Percentiles rank a stretch among this genome's conserved stretches.
phyloP scores from a whole-genome alignment of 306 rosid species.

The Dryas alaskensis region DNA sequence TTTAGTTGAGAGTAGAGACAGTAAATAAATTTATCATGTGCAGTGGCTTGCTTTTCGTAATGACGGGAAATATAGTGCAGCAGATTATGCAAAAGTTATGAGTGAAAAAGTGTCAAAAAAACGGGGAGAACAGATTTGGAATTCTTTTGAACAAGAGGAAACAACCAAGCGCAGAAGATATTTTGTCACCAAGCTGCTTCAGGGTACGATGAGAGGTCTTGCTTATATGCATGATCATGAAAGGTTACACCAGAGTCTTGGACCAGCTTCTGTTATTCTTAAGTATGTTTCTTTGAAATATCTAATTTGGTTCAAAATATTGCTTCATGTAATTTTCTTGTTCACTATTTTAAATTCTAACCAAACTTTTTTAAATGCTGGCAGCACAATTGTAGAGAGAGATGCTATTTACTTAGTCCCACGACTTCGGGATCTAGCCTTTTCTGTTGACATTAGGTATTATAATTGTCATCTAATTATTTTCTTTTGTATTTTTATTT shows the following conservation, averaged over 20 bases:
- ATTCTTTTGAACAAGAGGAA: constrained; percentile 59
- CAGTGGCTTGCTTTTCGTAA: constrained; percentile 99
- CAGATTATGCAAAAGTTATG: constrained; percentile 73
- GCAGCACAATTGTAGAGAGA: constrained; percentile 76
- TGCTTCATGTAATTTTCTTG: constrained; percentile 2
- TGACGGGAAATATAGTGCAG: constrained; percentile 78
- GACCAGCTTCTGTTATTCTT: constrained; percentile 84
- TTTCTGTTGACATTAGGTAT: constrained; percentile 80
- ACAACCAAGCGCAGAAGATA: constrained; percentile 53
- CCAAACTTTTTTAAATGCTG: constrained; percentile 16
- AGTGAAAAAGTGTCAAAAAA: constrained; percentile 61
- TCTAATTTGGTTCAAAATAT: constrained; percentile 23
- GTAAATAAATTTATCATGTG: constrained; percentile 21
- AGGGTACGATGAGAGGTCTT: constrained; percentile 78
- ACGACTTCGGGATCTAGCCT: constrained; percentile 84
- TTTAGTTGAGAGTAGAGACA: constrained; percentile 20
- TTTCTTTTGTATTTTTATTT: neutral
- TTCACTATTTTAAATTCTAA: neutral
- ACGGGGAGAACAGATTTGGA: constrained; percentile 56
- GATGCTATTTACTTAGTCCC: constrained; percentile 79
- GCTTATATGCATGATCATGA: constrained; percentile 73
- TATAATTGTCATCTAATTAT: neutral
- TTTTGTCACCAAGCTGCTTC: constrained; percentile 62
- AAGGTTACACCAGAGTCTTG: constrained; percentile 94
- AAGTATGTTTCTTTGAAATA: constrained; percentile 50